Evolutionary conservation across 495 filamentous ascomycete species (phyloP).

Genomic region (Penicillium flavigenum): DNA sequence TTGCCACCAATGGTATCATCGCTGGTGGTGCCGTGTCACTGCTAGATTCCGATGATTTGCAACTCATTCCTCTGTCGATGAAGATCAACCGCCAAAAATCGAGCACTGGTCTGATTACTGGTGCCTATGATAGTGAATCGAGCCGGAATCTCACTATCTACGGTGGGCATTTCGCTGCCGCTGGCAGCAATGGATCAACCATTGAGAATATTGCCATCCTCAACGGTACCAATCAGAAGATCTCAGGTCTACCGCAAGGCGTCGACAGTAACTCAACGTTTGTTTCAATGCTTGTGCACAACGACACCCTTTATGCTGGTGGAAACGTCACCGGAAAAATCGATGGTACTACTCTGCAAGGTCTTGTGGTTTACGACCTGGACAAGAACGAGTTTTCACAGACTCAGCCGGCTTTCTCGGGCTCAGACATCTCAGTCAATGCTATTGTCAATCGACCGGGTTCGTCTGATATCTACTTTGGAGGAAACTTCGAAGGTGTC

Average conservation of each 20-base stretch:
- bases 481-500: constrained; percentile 74
- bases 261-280: constrained; percentile 73
- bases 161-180: constrained; percentile 82
- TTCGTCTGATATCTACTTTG: constrained; percentile 77
- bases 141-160: constrained; percentile 79
- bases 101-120: constrained; percentile 67
- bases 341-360: constrained; percentile 60
- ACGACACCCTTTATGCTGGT: constrained; percentile 75
- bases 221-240: constrained; percentile 57
- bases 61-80: constrained; percentile 55
- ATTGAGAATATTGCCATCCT: constrained; percentile 80
- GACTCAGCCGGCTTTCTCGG: constrained; percentile 69
- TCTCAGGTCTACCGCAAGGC: constrained; percentile 68
- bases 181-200: constrained; percentile 63
- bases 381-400: constrained; percentile 54
- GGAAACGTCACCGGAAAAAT: constrained; percentile 73
- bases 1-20: constrained; percentile 66
- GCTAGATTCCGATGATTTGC: constrained; percentile 48
- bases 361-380: constrained; percentile 80
- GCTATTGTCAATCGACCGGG: constrained; percentile 66
- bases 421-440: constrained; percentile 68
- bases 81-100: constrained; percentile 58
- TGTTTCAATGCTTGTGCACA: constrained; percentile 63
- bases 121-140: constrained; percentile 68
- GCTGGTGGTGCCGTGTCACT: constrained; percentile 70